phyloP scores from a whole-genome alignment of 148 eudicot genomes.

The Arbutus unedo region DNA sequence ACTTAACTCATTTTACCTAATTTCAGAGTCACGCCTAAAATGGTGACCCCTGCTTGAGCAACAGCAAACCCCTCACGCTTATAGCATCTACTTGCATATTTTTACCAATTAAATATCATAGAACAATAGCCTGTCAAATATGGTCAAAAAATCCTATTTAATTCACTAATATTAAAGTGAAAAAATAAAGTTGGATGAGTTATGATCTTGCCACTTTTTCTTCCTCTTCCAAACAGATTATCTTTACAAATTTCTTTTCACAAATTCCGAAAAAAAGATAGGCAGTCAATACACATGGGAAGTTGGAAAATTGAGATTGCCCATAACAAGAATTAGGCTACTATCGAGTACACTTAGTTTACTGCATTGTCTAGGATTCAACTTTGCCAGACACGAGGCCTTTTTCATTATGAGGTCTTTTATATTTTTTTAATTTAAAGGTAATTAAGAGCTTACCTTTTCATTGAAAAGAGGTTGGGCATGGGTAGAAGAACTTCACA shows the following conservation, averaged over 20 bases:
- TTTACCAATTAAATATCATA: too few relatives aligned
- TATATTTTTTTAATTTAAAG: too few relatives aligned
- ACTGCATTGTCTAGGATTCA: neutral
- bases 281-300: neutral
- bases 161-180: neutral
- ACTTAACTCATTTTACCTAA: too few relatives aligned
- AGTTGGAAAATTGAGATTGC: neutral
- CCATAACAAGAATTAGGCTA: neutral
- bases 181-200: neutral
- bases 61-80: too few relatives aligned
- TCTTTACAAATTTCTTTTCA: neutral
- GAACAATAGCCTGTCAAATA: neutral
- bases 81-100: too few relatives aligned
- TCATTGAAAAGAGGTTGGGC: too few relatives aligned
- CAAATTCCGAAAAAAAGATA: neutral
- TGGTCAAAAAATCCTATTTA: neutral
- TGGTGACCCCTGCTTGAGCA: too few relatives aligned
- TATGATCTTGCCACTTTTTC: neutral
- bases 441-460: too few relatives aligned
- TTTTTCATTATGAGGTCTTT: too few relatives aligned
- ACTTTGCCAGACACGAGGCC: neutral
- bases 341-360: neutral
- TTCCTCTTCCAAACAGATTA: neutral
- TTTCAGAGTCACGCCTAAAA: too few relatives aligned
- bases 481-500: too few relatives aligned